Base-by-base conservation (phyloP, 805 yeast species). In the Sporopachydermia lactativora region DNA sequence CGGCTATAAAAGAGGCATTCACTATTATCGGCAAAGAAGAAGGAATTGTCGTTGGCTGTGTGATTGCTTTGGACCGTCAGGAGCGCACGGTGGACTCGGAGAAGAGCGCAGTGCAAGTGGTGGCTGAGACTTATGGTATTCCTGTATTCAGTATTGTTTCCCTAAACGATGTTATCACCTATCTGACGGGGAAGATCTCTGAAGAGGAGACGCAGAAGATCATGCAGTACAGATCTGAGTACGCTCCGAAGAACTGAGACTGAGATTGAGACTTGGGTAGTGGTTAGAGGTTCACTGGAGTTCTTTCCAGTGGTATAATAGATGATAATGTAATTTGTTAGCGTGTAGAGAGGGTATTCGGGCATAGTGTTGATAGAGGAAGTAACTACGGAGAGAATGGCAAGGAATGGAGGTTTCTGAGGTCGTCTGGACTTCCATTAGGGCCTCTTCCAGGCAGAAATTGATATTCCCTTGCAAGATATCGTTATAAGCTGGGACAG, bases 1-100 rank as follows among this genome's bases (percentile, higher is more conserved):
- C 97, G 44, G 97, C 98, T 39, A 86, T 88, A 57, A 81, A 81
- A 52, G 97, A 92, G 63, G 96, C 97, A 0, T 81, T 83, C 52
- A 75, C 70, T 39, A 81, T 92, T 52, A 85, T 92, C 51, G 61
- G 62, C 17, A 61, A 53, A 17, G 89, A 77, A 49, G 65, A 72
- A 28, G 98, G 96, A 39, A 53, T 62, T 11, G 80, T 85, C 16
- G 82, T 77, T 38, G 97, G 94, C 5, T 74, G 85, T 43, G 78
- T 86, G 45, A 83, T 92, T 54, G 95, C 96, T 4, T 72, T 92
- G 50, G 98, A 92, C 60, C 79, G 98, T 68, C 94, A 88, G 67
- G 98, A 92, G 64, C 57, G 62, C 42, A 77, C 92, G 39, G 79
- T 82, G 19, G 80, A 75, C 50, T 66, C 77, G 35, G 68, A 68